Evolutionary conservation across 257 asterid genomes (phyloP).

Genomic region (Solanum bulbocastanum): DNA sequence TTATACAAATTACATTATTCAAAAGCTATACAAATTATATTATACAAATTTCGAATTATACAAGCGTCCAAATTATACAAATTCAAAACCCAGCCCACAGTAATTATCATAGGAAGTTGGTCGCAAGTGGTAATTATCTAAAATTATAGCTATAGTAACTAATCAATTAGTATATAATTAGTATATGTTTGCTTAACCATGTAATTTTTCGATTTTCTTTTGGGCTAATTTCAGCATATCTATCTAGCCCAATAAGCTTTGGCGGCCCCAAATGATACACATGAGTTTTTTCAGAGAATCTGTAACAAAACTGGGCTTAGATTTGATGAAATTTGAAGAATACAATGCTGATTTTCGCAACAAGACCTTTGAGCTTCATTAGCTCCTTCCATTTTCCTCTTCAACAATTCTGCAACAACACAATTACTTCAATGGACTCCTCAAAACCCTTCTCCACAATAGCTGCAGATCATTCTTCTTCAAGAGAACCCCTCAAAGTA

Average conservation of each 20-base stretch:
- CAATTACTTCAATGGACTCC: conserved; percentile 13
- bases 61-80: too few species aligned
- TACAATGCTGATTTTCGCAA: neutral
- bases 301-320: neutral
- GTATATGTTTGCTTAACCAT: too few species aligned
- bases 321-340: neutral
- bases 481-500: conserved; percentile 3
- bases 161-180: too few species aligned
- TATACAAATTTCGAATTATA: too few species aligned
- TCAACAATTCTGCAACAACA: conserved; percentile 8
- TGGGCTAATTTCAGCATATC: neutral
- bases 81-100: too few species aligned
- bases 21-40: too few species aligned
- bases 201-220: too few species aligned
- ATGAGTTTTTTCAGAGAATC: neutral
- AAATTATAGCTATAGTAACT: too few species aligned
- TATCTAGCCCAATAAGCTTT: neutral
- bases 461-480: neutral
- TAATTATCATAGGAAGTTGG: too few species aligned
- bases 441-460: conserved; percentile 14
- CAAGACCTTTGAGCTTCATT: conserved; percentile 18
- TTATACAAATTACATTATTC: too few species aligned
- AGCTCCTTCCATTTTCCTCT: neutral
- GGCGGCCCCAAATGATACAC: neutral
- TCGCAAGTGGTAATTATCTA: too few species aligned